Conservation (phyloP, 2,329 filamentous ascomycete species). For the Aplosporella prunicola region DNA sequence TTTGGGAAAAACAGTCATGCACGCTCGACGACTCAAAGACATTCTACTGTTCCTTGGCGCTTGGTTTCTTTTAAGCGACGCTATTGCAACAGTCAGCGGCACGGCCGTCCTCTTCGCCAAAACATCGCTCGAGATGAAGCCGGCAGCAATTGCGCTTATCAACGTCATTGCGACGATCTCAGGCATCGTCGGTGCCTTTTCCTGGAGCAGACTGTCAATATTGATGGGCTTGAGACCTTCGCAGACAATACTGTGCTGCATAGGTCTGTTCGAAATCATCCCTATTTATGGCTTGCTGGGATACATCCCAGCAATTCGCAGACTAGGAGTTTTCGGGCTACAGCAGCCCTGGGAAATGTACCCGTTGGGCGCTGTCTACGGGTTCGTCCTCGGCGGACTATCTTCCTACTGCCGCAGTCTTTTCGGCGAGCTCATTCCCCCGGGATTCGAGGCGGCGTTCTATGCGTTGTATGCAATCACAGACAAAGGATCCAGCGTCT, state of each 20-base stretch:
- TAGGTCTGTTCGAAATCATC: conserved; percentile 82
- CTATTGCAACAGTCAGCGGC: conserved; percentile 86
- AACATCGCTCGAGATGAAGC: conserved; percentile 80
- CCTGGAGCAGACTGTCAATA: conserved; percentile 73
- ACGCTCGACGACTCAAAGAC: conserved; percentile 63
- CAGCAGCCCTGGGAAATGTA: conserved; percentile 98
- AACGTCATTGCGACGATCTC: conserved; percentile 82
- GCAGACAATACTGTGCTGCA: conserved; percentile 87
- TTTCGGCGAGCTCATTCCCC: conserved; percentile 87
- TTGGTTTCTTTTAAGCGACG: conserved; percentile 93
- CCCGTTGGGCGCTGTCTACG: conserved; percentile 79
- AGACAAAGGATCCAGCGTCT: conserved; percentile 89
- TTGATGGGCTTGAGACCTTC: conserved; percentile 61
- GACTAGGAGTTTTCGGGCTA: conserved; percentile 70
- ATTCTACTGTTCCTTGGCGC: conserved; percentile 71
- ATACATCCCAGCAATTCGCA: conserved; percentile 69
- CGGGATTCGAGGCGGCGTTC: conserved; percentile 89
- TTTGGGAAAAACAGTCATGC: conserved; percentile 66
- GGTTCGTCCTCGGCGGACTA: conserved; percentile 86
- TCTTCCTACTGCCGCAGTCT: conserved; percentile 86
- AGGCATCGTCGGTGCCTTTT: conserved; percentile 80
- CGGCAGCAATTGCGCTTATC: conserved; percentile 81
- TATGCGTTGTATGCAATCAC: conserved; percentile 96
- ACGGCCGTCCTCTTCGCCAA: conserved; percentile 95
- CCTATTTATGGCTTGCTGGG: conserved; percentile 84